Base-by-base conservation (phyloP, 1,139 yeast species). In the Candida sanyaensis region DNA sequence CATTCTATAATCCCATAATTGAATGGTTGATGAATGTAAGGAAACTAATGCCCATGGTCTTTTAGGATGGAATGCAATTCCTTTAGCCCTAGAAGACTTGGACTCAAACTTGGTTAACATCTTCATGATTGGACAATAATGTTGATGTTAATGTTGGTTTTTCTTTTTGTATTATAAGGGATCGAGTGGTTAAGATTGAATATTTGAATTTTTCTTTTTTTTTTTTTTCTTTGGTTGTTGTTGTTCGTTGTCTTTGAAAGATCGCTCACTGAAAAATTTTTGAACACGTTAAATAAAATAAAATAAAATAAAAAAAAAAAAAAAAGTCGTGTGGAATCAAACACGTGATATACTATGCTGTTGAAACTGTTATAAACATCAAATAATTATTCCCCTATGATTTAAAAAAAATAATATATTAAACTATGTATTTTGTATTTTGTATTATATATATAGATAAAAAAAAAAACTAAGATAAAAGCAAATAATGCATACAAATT, bases 1-100 rank as follows among this genome's bases (percentile, higher is more conserved):
- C 99, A 95, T 95, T 65, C 99, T 85, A 71, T 95, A 95, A 69
- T 95, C 99, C 99, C 99, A 95, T 55, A 93, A 78, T 69, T 93
- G 99, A 65, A 93, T 92, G 17, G 97, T 90, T 29, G 97, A 90
- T 24, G 97, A 88, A 69, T 92, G 96, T 55, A 95, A 79, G 5
- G 98, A 91, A 33, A 93, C 98, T 60, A 95, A 78, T 47, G 90
- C 89, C 98, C 99, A 95, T 47, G 99, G 98, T 66, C 96, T 78
- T 56, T 85, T 87, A 45, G 99, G 98, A 68, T 95, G 99, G 71
- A 95, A 93, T 49, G 99, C 98, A 62, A 95, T 91, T 55, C 97
- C 97, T 73, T 95, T 95, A 46, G 98, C 98, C 80, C 99, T 81
- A 48, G 98, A 90, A 58, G 98, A 92, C 81, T 95, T 95, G 63